Evolutionary conservation across 1,284 basidiomycete genomes (phyloP), one percentile per base, ranked within the genome.

Genomic region (Vanrija sp.): DNA sequence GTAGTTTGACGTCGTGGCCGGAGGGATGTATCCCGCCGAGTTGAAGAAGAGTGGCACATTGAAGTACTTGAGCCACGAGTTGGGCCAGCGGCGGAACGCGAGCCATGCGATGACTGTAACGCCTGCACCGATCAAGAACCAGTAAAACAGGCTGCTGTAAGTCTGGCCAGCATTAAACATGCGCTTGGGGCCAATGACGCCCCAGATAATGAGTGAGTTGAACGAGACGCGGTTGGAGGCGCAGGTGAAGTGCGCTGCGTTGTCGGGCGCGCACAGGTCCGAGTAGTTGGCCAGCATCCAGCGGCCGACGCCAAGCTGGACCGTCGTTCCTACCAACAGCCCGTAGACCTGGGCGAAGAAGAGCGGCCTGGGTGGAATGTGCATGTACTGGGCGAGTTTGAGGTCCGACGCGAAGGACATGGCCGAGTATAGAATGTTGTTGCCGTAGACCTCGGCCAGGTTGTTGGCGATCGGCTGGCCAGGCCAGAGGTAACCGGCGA

Each of bases 61-160:
- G 57, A 66, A 47, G 67, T 80, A 80, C 78, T 87, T 81, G 83
- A 85, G 87, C 76, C 83, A 81, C 29, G 86, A 87, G 50, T 85
- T 81, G 15, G 90, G 89, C 78, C 81, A 90, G 50, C 86, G 82
- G 54, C 83, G 83, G 14, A 89, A 86, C 52, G 90, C 83, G 74
- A 86, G 80, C 79, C 88, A 92, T 80, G 89, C 86, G 8, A 87
- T 87, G 63, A 92, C 83, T 19, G 89, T 90, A 2, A 83, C 78
- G 56, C 88, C 49, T n/a, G 84, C 82, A 48, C 88, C 89, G 59
- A 87, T 75, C 56, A 85, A 77, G 81, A 90, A 87, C 80, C 34
- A 87, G 87, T 52, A 61, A 64, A 19, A 52, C 65, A 23, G 16
- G 43, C 34, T 61, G 54, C 66, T 65, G 64, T 78, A 78, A 14